A percentile compares a stretch with the other conserved stretches of the same genome.
Conservation (phyloP, 2,329 filamentous ascomycete species). For the Colletotrichum sp. region DNA sequence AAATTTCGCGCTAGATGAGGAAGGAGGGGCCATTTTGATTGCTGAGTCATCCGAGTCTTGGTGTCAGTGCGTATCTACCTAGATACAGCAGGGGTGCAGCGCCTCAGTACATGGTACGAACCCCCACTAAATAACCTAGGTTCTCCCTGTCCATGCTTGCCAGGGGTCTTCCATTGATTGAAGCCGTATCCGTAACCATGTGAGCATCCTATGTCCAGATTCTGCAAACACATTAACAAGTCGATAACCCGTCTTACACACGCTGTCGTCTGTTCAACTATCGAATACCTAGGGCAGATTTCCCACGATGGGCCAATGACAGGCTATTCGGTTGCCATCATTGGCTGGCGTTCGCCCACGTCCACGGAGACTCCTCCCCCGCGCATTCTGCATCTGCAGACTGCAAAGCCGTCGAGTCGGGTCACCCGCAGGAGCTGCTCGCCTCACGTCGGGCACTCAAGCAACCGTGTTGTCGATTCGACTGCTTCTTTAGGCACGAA, state of each 20-base stretch:
- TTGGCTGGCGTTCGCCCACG: slow-evolving; percentile 16
- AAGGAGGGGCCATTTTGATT: neutral
- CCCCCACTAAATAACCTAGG: neutral
- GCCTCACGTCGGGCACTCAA: slow-evolving; percentile 8
- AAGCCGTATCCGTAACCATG: neutral
- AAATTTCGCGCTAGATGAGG: neutral
- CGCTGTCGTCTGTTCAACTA: neutral
- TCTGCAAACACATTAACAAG: neutral
- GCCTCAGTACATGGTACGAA: neutral
- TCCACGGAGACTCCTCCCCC: neutral
- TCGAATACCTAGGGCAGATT: neutral
- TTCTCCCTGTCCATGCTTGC: neutral
- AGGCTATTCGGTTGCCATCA: neutral
- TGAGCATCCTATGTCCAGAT: neutral
- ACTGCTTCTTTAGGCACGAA: neutral
- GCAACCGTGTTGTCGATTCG: neutral
- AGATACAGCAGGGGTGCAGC: neutral
- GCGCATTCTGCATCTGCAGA: neutral
- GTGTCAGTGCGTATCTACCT: neutral
- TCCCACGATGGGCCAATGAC: neutral
- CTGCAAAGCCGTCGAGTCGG: slow-evolving; percentile 1
- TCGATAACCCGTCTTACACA: neutral
- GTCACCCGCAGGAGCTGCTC: neutral
- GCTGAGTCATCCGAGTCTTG: neutral
- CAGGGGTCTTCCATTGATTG: neutral